Conservation (phyloP, 176 grass and related monocot species). For the Oryza meyeriana region DNA sequence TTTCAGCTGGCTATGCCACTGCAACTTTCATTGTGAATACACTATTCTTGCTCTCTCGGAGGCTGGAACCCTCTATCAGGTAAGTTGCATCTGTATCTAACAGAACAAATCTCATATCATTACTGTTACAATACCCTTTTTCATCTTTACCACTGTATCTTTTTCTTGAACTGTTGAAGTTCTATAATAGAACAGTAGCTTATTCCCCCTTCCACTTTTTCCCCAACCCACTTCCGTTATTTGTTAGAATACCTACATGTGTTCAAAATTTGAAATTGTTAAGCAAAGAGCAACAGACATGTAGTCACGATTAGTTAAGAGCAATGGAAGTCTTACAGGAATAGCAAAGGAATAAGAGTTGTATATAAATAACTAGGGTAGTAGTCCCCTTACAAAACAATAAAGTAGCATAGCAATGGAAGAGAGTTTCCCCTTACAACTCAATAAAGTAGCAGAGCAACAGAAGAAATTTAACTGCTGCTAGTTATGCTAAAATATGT, state of each 20-base stretch:
- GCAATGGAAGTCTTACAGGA: too few relatives aligned
- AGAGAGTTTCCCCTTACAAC: background rate
- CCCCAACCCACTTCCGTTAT: background rate
- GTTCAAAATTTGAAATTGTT: background rate
- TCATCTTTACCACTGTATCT: background rate
- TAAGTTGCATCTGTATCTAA: constrained; percentile 37
- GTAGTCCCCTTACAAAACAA: background rate
- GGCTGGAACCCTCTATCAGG: constrained; percentile 77
- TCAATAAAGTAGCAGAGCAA: background rate
- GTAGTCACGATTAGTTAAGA: background rate
- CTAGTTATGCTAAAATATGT: background rate
- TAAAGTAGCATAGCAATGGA: background rate
- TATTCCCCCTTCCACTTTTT: background rate
- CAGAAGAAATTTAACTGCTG: too few relatives aligned
- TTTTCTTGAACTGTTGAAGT: constrained; percentile 17
- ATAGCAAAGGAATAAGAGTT: constrained; percentile 6
- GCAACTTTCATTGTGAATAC: constrained; percentile 89
- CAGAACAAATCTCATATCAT: background rate
- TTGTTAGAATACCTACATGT: background rate
- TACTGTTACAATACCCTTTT: background rate
- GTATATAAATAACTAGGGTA: background rate
- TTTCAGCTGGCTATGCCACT: constrained; percentile 51
- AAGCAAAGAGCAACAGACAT: background rate
- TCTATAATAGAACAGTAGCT: background rate
- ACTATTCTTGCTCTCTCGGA: constrained; percentile 95